Conservation (phyloP, 148 eudicot genomes). For the Pharnaceum exiguum region DNA sequence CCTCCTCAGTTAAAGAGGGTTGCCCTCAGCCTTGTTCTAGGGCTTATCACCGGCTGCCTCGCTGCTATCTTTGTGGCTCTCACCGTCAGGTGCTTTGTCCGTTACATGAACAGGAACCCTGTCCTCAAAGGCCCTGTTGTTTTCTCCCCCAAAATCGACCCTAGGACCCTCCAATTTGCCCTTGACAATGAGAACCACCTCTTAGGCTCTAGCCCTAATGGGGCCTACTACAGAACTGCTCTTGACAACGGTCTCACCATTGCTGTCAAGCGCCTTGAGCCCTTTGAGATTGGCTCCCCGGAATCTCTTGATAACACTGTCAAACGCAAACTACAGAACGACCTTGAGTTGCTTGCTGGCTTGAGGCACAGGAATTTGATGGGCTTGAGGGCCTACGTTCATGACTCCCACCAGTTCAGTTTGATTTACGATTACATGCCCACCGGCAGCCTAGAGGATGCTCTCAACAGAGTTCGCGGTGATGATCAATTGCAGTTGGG, state of each 20-base stretch:
- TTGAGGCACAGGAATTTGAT: conserved; percentile 75
- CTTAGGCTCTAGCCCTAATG: conserved; percentile 56
- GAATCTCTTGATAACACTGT: conserved; percentile 30
- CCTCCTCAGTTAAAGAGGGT: conserved; percentile 29
- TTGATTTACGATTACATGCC: conserved; percentile 73
- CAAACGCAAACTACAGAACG: conserved; percentile 58
- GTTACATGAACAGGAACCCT: conserved; percentile 51
- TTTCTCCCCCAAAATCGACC: conserved; percentile 68
- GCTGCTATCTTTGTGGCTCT: conserved; percentile 52
- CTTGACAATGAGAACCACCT: conserved; percentile 45
- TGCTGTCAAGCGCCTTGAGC: conserved; percentile 74
- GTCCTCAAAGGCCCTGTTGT: conserved; percentile 75
- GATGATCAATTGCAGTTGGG: conserved; percentile 53
- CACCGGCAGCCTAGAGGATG: conserved; percentile 70
- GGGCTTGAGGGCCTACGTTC: conserved; percentile 75
- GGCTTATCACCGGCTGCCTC: conserved; percentile 43
- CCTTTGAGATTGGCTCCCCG: conserved; percentile 36
- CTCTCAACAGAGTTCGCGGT: conserved; percentile 54
- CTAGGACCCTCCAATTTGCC: conserved; percentile 56
- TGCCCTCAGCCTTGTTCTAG: conserved; percentile 51
- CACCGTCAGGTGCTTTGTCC: conserved; percentile 46
- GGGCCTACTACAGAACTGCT: conserved; percentile 51
- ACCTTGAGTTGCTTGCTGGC: conserved; percentile 58
- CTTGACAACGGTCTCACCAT: conserved; percentile 70
- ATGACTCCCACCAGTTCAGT: conserved; percentile 42